Evolutionary conservation across 371 early-diverging fungal genomes (phyloP), one percentile per base, ranked within the genome.

Genomic region (Mucor sp.): DNA sequence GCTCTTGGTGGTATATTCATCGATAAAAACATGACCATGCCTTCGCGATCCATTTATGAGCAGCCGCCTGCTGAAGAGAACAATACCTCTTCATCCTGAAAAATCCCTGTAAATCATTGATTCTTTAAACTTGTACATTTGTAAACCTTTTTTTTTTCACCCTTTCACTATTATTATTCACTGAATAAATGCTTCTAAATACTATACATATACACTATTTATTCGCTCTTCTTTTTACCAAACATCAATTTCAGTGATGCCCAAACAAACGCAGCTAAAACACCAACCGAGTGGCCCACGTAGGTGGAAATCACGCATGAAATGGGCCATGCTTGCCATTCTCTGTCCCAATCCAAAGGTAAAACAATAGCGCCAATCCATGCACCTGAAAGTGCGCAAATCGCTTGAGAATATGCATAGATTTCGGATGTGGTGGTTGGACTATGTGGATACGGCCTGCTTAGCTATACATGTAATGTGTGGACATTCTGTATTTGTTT

Each of bases 1-100:
- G 70, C 74, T 2, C 62, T 83, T n/a, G 81, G 79, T 8, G 62
- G 75, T 19, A 79, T 94, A 48, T 93, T 95, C 62, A 83, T 88
- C 11, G 80, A 86, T 11, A 91, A 91, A 47, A 88, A 87, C 63
- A 85, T 89, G 67, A 79, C 83, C 9, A 83, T 91, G 69, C 94
- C 94, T 11, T 65, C 77, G 1, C 70, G 72, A 44, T 86, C 92
- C 35, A 89, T 92, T 27, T 93, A 88, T 65, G 75, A 73, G 17
- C 50, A 69, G 53, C 50, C 50, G 9, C n/a, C 28, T 12, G 7
- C 25, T 11, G 50, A 50, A 50, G 62, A 62, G 19, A 21, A 19
- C 9, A 53, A 50, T 37, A 25, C 48, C 27, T 37, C 23, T 39
- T 37, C 19, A 25, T 50, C 50, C 21, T 50, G 50, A 48, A 50